These are phyloP conservation scores for Hirsutella minnesotensis DNA, from an alignment of 2,329 filamentous ascomycete genomes.

Conservation along the genomic window DNA sequence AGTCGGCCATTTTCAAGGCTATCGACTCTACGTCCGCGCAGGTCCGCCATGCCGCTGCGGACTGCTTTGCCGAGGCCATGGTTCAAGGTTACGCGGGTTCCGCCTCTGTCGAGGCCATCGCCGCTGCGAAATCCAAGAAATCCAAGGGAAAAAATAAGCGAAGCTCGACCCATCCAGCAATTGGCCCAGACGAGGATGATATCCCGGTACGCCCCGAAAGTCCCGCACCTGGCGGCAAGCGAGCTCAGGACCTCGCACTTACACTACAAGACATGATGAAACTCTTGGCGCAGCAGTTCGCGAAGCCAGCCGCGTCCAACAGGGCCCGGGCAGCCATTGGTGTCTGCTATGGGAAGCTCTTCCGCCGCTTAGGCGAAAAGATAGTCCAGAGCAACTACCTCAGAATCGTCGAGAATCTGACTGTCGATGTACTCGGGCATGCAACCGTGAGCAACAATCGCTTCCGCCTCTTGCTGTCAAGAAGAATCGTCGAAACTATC, in stretches of 20 bases:
- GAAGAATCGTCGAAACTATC: constrained; percentile 73
- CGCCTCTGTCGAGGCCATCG: constrained; percentile 33
- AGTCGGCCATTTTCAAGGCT: constrained; percentile 71
- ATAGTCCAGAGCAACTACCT: constrained; percentile 76
- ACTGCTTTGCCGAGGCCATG: constrained; percentile 72
- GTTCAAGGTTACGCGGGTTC: constrained; percentile 60
- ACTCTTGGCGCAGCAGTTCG: constrained; percentile 70
- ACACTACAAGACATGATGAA: constrained; percentile 68
- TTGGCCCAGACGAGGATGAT: constrained; percentile 65
- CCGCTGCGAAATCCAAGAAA: constrained; percentile 56
- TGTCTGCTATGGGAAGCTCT: constrained; percentile 73
- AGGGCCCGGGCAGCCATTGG: constrained; percentile 71
- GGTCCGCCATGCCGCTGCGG: constrained; percentile 76
- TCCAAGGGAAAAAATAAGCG: constrained; percentile 50
- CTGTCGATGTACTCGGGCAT: constrained; percentile 68
- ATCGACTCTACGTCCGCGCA: constrained; percentile 66
- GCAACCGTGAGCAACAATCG: constrained; percentile 69
- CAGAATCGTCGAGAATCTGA: constrained; percentile 68
- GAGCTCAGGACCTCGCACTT: constrained; percentile 60
- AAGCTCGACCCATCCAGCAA: constrained; percentile 46
- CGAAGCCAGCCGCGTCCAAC: constrained; percentile 66
- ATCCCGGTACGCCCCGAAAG: constrained; percentile 56
- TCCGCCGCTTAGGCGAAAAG: constrained; percentile 68
- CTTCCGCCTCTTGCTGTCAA: constrained; percentile 73
- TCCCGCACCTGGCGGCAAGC: constrained; percentile 56